phyloP scores from a whole-genome alignment of 805 yeast species.

The Candida oleophila region DNA sequence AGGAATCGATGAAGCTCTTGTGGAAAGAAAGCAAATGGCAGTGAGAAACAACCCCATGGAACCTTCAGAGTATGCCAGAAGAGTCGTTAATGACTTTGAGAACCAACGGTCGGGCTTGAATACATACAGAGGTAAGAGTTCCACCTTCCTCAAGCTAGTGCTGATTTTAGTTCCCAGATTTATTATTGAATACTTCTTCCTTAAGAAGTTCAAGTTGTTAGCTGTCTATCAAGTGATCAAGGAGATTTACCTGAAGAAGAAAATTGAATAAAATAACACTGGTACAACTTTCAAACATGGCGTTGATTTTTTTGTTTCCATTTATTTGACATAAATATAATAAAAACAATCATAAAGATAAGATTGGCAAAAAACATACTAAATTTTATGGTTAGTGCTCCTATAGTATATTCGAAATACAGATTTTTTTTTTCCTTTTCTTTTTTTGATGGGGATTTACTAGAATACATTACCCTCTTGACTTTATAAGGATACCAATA shows the following conservation, averaged over 20 bases:
- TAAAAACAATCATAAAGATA: neutral
- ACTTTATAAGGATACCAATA: too few relatives aligned
- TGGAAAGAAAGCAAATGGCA: conserved; percentile 58
- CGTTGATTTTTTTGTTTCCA: neutral
- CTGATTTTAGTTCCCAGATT: conserved; percentile 45
- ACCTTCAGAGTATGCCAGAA: conserved; percentile 55
- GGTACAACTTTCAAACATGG: too few relatives aligned
- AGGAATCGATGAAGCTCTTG: conserved; percentile 50
- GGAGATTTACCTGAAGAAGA: conserved; percentile 21
- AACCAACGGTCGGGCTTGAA: conserved; percentile 37
- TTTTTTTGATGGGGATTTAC: too few relatives aligned
- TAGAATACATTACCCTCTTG: neutral
- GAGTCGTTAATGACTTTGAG: conserved; percentile 53
- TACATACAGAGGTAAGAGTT: conserved; percentile 55
- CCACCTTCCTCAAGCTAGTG: conserved; percentile 34
- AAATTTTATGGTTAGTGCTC: too few relatives aligned
- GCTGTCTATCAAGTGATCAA: conserved; percentile 22
- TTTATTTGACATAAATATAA: neutral
- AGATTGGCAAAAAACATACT: too few relatives aligned
- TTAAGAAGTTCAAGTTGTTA: conserved; percentile 32
- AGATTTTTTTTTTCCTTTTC: neutral
- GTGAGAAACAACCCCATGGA: conserved; percentile 56
- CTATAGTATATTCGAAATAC: too few relatives aligned
- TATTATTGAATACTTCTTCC: conserved; percentile 40
- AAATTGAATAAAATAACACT: conserved; percentile 30